These are phyloP conservation scores for Teunomyces funiuensis DNA, from an alignment of 805 yeast genomes.

Conservation along the genomic window DNA sequence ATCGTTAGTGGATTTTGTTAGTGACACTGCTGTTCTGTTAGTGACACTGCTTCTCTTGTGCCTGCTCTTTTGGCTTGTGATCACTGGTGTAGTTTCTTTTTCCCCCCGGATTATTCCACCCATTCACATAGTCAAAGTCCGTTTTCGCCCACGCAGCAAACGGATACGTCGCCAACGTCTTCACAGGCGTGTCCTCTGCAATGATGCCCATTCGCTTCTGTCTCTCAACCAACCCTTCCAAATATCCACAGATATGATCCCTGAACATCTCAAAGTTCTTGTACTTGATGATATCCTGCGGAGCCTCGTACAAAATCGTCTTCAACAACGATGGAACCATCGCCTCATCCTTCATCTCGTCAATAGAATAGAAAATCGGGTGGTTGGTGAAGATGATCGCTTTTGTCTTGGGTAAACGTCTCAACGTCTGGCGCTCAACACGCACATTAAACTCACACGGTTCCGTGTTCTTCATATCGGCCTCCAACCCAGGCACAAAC, in stretches of 20 bases:
- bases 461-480: slow-evolving; percentile 32
- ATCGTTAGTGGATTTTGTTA: no score
- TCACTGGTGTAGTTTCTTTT: slow-evolving; percentile 23
- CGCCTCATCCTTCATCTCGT: slow-evolving; percentile 77
- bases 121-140: slow-evolving; percentile 38
- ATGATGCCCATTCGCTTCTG: slow-evolving; percentile 60
- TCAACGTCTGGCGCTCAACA: slow-evolving; percentile 70
- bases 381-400: slow-evolving; percentile 76
- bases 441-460: slow-evolving; percentile 63
- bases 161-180: slow-evolving; percentile 61
- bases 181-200: slow-evolving; percentile 52
- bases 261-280: slow-evolving; percentile 59
- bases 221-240: slow-evolving; percentile 55
- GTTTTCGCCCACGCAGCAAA: slow-evolving; percentile 57
- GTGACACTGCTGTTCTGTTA: no score
- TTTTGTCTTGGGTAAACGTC: slow-evolving; percentile 61
- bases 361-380: slow-evolving; percentile 75
- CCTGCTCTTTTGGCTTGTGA: slow-evolving; percentile 24
- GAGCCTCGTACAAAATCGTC: slow-evolving; percentile 65
- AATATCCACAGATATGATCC: slow-evolving; percentile 58
- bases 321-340: slow-evolving; percentile 72
- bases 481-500: slow-evolving; percentile 34
- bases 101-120: slow-evolving; percentile 40
- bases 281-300: slow-evolving; percentile 62
- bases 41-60: no score